Evolutionary conservation across 768 basidiomycete species (phyloP).

Genomic region (Hericium alpestre): DNA sequence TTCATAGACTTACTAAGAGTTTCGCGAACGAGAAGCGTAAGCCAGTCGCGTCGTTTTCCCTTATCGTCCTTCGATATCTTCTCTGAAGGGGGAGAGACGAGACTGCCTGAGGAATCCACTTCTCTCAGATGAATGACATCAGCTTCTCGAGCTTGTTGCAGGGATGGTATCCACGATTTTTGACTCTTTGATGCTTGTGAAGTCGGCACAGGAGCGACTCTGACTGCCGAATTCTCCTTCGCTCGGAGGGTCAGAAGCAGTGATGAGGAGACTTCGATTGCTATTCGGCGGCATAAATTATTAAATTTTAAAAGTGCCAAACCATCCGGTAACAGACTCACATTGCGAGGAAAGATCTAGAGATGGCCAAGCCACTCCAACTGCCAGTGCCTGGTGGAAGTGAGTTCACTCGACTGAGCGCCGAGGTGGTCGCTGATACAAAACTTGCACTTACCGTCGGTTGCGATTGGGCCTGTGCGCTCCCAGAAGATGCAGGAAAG

Average conservation of each 20-base stretch:
- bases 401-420: neutral
- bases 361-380: slow-evolving; percentile 74
- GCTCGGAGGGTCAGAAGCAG: slow-evolving; percentile 54
- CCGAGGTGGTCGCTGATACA: too few relatives aligned
- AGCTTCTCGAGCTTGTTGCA: slow-evolving; percentile 41
- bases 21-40: slow-evolving; percentile 56
- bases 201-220: slow-evolving; percentile 32
- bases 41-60: slow-evolving; percentile 51
- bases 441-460: slow-evolving; percentile 4
- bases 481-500: slow-evolving; percentile 19
- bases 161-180: slow-evolving; percentile 38
- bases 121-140: slow-evolving; percentile 44
- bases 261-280: slow-evolving; percentile 43
- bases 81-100: neutral
- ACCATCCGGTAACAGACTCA: slow-evolving; percentile 24
- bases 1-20: slow-evolving; percentile 40
- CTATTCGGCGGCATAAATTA: slow-evolving; percentile 23
- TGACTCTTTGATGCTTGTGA: slow-evolving; percentile 19
- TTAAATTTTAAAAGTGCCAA: neutral
- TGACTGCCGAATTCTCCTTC: slow-evolving; percentile 35
- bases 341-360: slow-evolving; percentile 47
- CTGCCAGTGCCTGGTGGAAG: slow-evolving; percentile 40
- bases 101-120: slow-evolving; percentile 16
- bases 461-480: too few relatives aligned
- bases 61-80: slow-evolving; percentile 12